Evolutionary conservation across 805 yeast genomes (phyloP).

Genomic region (Candida pseudoglaebosa): DNA sequence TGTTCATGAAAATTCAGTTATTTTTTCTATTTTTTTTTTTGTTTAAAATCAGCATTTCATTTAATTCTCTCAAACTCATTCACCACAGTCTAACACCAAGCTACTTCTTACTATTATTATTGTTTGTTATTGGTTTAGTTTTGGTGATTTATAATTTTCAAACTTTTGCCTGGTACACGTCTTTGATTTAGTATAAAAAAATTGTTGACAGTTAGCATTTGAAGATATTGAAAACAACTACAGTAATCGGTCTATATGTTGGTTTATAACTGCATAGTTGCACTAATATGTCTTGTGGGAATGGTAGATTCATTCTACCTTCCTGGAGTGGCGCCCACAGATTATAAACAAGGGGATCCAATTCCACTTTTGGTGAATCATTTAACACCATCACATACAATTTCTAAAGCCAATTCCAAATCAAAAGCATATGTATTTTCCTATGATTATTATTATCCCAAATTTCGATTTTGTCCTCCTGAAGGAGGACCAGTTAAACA

Average conservation of each 20-base stretch:
- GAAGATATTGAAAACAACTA: no score
- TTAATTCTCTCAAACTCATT: no score
- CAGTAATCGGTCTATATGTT: no score
- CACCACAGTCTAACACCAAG: no score
- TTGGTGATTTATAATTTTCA: no score
- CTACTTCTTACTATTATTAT: no score
- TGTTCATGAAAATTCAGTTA: no score
- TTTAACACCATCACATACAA: slow-evolving; percentile 67
- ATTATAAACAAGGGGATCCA: slow-evolving; percentile 66
- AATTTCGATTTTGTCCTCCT: slow-evolving; percentile 83
- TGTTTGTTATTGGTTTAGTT: no score
- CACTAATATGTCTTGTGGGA: slow-evolving; percentile 17
- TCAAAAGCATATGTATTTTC: slow-evolving; percentile 62
- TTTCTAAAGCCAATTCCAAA: slow-evolving; percentile 24
- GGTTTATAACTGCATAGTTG: slow-evolving; percentile 14
- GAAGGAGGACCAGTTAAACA: slow-evolving; percentile 62
- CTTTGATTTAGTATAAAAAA: not conserved
- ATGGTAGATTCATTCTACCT: slow-evolving; percentile 64
- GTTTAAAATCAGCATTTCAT: no score
- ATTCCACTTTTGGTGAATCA: slow-evolving; percentile 86
- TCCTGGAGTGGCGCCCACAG: slow-evolving; percentile 95
- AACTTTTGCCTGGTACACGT: not conserved
- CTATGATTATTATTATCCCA: slow-evolving; percentile 78
- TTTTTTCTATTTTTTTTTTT: no score
- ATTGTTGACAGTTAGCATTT: not conserved